Evolutionary conservation across 345 rosid genomes (phyloP).

Genomic region (Citrus inodora): DNA sequence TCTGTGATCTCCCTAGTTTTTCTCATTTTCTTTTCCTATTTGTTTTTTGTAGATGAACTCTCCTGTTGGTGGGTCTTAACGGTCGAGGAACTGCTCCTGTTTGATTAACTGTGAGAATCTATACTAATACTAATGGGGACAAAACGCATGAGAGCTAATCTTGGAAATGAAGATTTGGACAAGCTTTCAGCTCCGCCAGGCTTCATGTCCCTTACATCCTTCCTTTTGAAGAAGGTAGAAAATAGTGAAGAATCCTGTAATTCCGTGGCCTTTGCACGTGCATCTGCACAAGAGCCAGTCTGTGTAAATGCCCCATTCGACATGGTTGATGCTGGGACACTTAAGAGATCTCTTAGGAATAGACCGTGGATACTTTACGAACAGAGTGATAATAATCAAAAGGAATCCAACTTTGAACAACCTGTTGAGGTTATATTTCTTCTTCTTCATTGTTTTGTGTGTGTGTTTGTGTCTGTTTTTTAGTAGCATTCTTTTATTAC

Average conservation of each 20-base stretch:
- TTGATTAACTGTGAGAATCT: neutral
- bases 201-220: constrained; percentile 42
- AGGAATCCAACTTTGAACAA: constrained; percentile 15
- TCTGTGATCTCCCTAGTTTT: neutral
- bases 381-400: constrained; percentile 13
- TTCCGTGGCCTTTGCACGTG: neutral
- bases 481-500: neutral
- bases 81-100: neutral
- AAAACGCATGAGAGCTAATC: neutral
- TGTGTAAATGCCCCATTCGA: neutral
- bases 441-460: neutral
- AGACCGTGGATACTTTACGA: constrained; percentile 38
- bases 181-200: constrained; percentile 32
- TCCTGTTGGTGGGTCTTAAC: neutral
- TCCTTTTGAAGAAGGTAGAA: constrained; percentile 34
- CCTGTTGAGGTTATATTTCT: constrained; percentile 21
- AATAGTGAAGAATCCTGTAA: constrained; percentile 11
- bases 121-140: constrained; percentile 17
- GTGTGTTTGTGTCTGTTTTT: neutral
- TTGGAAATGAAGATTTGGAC: neutral
- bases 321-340: constrained; percentile 9
- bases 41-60: neutral
- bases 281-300: constrained; percentile 2
- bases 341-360: constrained; percentile 20
- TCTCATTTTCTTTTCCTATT: neutral